Evolutionary conservation across 495 filamentous ascomycete species (phyloP), one percentile per base, ranked within the genome.

Genomic region (Trichocladium antarcticum): DNA sequence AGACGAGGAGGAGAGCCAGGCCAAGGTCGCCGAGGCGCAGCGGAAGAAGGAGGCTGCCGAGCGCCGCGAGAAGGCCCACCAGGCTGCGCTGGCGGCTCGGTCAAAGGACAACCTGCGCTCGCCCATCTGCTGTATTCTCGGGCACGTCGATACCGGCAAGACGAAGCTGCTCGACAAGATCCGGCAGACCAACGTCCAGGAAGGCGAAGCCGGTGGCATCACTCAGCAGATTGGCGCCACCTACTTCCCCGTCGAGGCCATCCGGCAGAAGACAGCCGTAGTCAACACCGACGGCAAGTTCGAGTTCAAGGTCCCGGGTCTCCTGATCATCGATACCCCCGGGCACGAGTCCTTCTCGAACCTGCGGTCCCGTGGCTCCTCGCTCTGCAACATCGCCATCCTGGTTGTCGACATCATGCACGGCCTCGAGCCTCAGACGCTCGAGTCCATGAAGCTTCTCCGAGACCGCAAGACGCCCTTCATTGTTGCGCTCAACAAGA

Each of bases 281-380:
- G 86, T 99, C 56, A 97, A 99, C 72, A 72, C 78, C 59, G 89
- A 96, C 54, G 82, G 82, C 56, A 75, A 73, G 35, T 97, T 99
- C 69, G 85, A 95, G 44, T 94, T 95, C 80, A 97, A 96, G 74
- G 86, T 97, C 17, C 93, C 93, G 19, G 93, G 93, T 77, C 80
- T 99, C 29, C 70, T 99, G 53, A 81, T 99, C 54, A 99, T 99
- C 61, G 93, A 99, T 72, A 99, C 93, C 6, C 93, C 93, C 58
- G 93, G 93, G 72, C 93, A 99, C 87, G 93, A 99, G 76, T 97
- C 92, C 56, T 99, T 99, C 79, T 93, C 90, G 46, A 99, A 99
- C 70, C 66, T 99, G 50, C 85, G 93, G 49, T 95, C 89, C 48
- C 78, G 93, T 69, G 93, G 93, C 66, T 95, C 89, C 34, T 95